These are phyloP conservation scores for Penicillium odoratum DNA, from an alignment of 495 filamentous ascomycete species.

Conservation along the genomic window DNA sequence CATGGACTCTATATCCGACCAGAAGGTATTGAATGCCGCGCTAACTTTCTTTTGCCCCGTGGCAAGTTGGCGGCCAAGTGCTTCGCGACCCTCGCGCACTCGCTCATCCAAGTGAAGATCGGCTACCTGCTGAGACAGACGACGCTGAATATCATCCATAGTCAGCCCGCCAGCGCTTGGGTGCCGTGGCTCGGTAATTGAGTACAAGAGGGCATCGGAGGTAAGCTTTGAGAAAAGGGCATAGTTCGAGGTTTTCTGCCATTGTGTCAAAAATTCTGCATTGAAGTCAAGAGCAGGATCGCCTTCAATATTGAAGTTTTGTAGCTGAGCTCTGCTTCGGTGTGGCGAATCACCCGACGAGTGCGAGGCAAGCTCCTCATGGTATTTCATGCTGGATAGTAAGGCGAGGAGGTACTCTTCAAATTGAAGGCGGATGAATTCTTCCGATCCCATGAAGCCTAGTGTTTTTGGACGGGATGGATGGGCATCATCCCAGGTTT, in stretches of 20 bases:
- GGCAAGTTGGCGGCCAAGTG: slow-evolving; percentile 74
- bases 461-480: slow-evolving; percentile 86
- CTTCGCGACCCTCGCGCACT: slow-evolving; percentile 73
- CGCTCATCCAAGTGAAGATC: slow-evolving; percentile 88
- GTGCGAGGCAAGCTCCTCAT: slow-evolving; percentile 61
- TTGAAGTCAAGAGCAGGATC: slow-evolving; percentile 84
- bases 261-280: slow-evolving; percentile 67
- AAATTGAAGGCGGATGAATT: slow-evolving; percentile 96
- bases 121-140: slow-evolving; percentile 82
- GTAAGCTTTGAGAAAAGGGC: slow-evolving; percentile 74
- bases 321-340: slow-evolving; percentile 35
- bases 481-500: slow-evolving; percentile 94
- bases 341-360: slow-evolving; percentile 30
- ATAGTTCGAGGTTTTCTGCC: slow-evolving; percentile 87
- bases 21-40: slow-evolving; percentile 79
- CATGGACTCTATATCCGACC: slow-evolving; percentile 84
- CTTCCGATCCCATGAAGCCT: slow-evolving; percentile 94
- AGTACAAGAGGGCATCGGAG: slow-evolving; percentile 85
- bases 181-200: slow-evolving; percentile 89
- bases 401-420: slow-evolving; percentile 95
- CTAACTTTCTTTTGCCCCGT: slow-evolving; percentile 82
- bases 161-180: slow-evolving; percentile 92
- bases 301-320: slow-evolving; percentile 61
- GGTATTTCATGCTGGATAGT: slow-evolving; percentile 86
- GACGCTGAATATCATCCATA: slow-evolving; percentile 91